phyloP scores from a whole-genome alignment of 1,284 basidiomycete species.

The Pyrrhoderma noxium region DNA sequence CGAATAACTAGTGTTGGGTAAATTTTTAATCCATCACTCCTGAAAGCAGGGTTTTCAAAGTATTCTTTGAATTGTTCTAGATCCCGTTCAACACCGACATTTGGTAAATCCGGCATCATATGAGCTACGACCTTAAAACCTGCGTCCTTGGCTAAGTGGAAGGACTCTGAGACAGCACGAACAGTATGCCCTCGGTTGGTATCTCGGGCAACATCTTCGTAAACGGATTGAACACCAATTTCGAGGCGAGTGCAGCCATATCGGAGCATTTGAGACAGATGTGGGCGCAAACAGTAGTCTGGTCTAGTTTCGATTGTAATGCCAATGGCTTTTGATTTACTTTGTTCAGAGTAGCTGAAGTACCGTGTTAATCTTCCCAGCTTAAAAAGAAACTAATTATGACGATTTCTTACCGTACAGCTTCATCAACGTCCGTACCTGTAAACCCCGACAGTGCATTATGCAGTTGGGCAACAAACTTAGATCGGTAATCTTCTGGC shows the following conservation, averaged over 20 bases:
- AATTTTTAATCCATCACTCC: slow-evolving; percentile 96
- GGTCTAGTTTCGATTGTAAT: slow-evolving; percentile 99
- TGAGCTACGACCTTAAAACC: slow-evolving; percentile 99
- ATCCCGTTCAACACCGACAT: slow-evolving; percentile 95
- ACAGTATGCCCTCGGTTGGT: slow-evolving; percentile 99
- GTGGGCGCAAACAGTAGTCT: slow-evolving; percentile 96
- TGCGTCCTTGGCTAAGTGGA: slow-evolving; percentile 97
- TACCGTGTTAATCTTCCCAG: too few relatives aligned
- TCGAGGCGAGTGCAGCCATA: slow-evolving; percentile 98
- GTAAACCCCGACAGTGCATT: slow-evolving; percentile 96
- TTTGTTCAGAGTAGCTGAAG: slow-evolving; percentile 89
- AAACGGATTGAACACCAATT: slow-evolving; percentile 98
- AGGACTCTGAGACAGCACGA: slow-evolving; percentile 93
- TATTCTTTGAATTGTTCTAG: slow-evolving; percentile 99
- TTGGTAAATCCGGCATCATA: slow-evolving; percentile 98
- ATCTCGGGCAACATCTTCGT: slow-evolving; percentile 98
- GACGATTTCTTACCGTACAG: slow-evolving; percentile 61
- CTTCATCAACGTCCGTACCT: slow-evolving; percentile 90
- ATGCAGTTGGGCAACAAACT: slow-evolving; percentile 94
- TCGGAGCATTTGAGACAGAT: slow-evolving; percentile 96
- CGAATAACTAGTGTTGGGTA: slow-evolving; percentile 98
- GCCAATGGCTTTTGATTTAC: slow-evolving; percentile 97
- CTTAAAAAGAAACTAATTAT: too few relatives aligned
- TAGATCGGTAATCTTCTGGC: slow-evolving; percentile 90
- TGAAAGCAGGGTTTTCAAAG: slow-evolving; percentile 97